Evolutionary conservation across 108 stramenopile species (phyloP), one percentile per base, ranked within the genome.

Genomic region (Bacterosira constricta): DNA sequence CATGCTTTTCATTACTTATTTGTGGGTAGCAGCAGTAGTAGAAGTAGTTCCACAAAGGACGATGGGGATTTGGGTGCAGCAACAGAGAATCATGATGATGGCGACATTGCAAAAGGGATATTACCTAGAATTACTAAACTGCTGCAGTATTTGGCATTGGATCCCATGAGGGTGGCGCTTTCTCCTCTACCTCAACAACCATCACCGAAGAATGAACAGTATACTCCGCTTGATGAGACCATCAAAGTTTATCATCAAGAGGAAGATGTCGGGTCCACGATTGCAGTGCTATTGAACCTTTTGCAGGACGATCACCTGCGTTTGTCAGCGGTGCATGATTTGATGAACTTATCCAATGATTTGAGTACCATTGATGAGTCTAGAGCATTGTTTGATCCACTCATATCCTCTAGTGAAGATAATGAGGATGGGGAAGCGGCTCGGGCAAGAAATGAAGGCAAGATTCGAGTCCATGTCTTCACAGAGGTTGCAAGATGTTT

Each of bases 1-100:
- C 77, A 86, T 56, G 82, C 88, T 17, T 85, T 84, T 26, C 54
- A 66, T 12, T 63, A 60, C 50, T 63, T 73, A 35, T 63, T 73
- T 41, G 51, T 27, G 15, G 20, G 12, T 58, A 21, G 20, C 25
- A 10, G 7, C 44, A 15, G 35, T 32, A 18, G 3, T 18, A 42
- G 17, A 15, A 3, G 18, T 35, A 29, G 3, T 34, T 17, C 13
- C 29, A 10, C 31, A 34, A 56, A 34, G n/a, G 8, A 4, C 32
- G 2, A 13, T 13, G 37, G 17, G 25, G 38, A 25, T 23, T n/a
- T 38, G 42, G 17, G 18, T 27, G 17, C 55, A 5, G 25, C 23
- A 13, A 30, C 54, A 25, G 42, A 2, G 39, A 10, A 12, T 10
- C 38, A 2, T 2, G 34, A 55, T 42, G 62, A 63, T 45, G 18